Evolutionary conservation across 2,329 filamentous ascomycete species (phyloP).

Genomic region (Sporothrix phasma): DNA sequence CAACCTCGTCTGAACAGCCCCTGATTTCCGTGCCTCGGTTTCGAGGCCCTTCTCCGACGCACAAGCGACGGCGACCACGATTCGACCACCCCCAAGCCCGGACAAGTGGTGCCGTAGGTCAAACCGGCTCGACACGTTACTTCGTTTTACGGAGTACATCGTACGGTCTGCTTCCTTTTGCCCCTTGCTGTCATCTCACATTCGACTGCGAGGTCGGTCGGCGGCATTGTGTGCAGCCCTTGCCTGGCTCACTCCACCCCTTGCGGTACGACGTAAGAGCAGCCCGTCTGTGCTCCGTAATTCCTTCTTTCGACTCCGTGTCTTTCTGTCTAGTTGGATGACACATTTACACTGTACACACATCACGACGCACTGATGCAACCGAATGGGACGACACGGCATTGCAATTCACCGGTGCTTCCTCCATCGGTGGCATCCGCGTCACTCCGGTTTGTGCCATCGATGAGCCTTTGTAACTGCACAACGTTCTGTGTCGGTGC

Average conservation of each 20-base stretch:
- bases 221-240: background rate
- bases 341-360: background rate
- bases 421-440: background rate
- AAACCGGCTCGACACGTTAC: too few species aligned
- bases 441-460: background rate
- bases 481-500: background rate
- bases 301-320: background rate
- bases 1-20: background rate
- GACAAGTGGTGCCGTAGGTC: too few species aligned
- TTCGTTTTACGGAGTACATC: too few species aligned
- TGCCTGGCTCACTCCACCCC: constrained; percentile 1
- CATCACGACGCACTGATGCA: background rate
- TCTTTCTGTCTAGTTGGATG: background rate
- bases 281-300: background rate
- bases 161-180: background rate
- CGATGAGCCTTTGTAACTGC: too few species aligned
- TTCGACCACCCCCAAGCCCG: background rate
- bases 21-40: constrained; percentile 12
- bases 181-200: background rate
- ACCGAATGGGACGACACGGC: background rate
- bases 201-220: background rate
- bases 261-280: background rate
- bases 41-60: constrained; percentile 12
- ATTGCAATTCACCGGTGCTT: background rate
- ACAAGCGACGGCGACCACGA: background rate